A percentile compares a stretch with the other conserved stretches of the same genome.
phyloP scores from a whole-genome alignment of 2,329 filamentous ascomycete genomes.

The Cladosporium sp. region DNA sequence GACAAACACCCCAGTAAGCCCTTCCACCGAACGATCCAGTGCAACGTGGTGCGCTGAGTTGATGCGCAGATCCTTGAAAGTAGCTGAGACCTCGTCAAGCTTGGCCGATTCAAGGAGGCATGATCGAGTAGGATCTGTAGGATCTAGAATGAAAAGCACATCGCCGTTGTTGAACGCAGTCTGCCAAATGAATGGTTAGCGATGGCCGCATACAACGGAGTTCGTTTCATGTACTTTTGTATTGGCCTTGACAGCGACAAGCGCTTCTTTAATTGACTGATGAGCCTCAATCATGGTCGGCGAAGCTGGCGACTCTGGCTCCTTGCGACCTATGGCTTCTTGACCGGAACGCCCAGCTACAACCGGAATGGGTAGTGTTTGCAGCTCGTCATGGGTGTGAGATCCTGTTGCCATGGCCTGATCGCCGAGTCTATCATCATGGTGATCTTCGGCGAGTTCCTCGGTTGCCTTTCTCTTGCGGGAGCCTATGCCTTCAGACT shows the following conservation, averaged over 20 bases:
- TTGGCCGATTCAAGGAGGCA: slow-evolving; percentile 4
- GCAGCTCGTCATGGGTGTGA: too few relatives aligned
- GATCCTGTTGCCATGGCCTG: too few relatives aligned
- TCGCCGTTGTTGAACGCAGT: slow-evolving; percentile 11
- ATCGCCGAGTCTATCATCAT: too few relatives aligned
- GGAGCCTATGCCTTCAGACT: too few relatives aligned
- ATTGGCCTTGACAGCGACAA: background rate
- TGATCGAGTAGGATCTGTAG: slow-evolving; percentile 2
- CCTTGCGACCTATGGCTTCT: too few relatives aligned
- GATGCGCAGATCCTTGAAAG: background rate
- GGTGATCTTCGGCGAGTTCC: too few relatives aligned
- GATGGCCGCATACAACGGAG: background rate
- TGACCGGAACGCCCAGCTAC: too few relatives aligned
- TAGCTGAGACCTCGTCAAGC: background rate
- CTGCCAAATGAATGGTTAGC: background rate
- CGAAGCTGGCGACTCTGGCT: background rate
- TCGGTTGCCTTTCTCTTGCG: too few relatives aligned
- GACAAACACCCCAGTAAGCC: background rate
- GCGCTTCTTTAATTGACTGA: background rate
- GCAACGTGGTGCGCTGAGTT: background rate
- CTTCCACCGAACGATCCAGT: too few relatives aligned
- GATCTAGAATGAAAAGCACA: slow-evolving; percentile 13
- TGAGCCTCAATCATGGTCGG: background rate
- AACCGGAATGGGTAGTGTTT: too few relatives aligned
- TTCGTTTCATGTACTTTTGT: background rate